A percentile compares a stretch with the other conserved stretches of the same genome.
These are phyloP conservation scores for Eimeria praecox DNA, from an alignment of 169 alveolate genomes.

Conservation along the genomic window DNA sequence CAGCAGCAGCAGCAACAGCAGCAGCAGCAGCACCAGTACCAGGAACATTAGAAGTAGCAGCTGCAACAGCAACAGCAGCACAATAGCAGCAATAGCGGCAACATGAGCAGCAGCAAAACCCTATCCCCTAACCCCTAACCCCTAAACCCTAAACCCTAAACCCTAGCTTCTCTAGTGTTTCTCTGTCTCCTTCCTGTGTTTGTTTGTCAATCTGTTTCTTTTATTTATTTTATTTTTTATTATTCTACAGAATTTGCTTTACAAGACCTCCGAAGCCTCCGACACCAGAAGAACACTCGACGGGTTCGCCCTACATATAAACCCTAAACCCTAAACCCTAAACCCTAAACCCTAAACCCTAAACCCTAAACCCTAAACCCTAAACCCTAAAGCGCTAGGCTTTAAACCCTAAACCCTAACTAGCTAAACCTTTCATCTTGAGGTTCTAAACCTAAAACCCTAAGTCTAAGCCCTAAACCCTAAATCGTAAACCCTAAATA, in stretches of 20 bases:
- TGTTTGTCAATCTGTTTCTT: background rate
- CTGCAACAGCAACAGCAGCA: too few relatives aligned
- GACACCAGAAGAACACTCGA: background rate
- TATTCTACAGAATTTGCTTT: background rate
- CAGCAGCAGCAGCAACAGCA: constrained; percentile 31
- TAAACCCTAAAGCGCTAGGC: too few relatives aligned
- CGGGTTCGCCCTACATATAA: background rate
- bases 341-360: background rate
- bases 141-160: too few relatives aligned
- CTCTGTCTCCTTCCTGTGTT: background rate
- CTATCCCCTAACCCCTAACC: too few relatives aligned
- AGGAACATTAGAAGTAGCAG: too few relatives aligned
- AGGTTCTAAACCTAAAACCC: background rate
- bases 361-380: too few relatives aligned
- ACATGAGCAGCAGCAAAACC: too few relatives aligned
- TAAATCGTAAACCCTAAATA: too few relatives aligned
- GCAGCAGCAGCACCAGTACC: too few relatives aligned
- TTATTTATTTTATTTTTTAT: background rate
- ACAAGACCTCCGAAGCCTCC: background rate
- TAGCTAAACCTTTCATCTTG: background rate
- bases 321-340: background rate
- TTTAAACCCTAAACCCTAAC: too few relatives aligned
- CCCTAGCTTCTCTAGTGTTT: background rate
- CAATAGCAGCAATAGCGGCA: too few relatives aligned
- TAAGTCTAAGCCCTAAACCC: background rate